Base-by-base conservation (phyloP, 2,329 filamentous ascomycete genomes). In the Fusarium drepaniforme region DNA sequence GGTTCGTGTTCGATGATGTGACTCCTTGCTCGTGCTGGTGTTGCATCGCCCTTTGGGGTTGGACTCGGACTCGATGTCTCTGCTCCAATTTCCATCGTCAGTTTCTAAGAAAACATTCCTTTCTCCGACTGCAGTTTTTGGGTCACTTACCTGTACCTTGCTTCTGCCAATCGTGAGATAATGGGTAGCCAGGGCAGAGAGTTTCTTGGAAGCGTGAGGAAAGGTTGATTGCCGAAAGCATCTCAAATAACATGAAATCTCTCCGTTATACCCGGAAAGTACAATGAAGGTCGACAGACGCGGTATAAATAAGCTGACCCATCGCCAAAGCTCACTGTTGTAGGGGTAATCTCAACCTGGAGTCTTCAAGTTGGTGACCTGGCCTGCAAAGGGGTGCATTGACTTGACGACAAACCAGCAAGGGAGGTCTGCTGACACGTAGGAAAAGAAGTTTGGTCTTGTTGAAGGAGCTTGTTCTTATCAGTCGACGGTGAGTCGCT, bases 351-450 rank as follows among this genome's bases (percentile, higher is more conserved):
- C 40, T 16, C 21, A 23, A 25, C 21, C 42, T 46, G 7, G 21
- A 16, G 21, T 90, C 90, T 0, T 97, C 38, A 3, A 23, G n/a
- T 44, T 15, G n/a, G n/a, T 44, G n/a, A 13, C n/a, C 42, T 23
- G n/a, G 8, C 3, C 11, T 21, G 18, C 11, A n/a, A 4, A n/a
- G n/a, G n/a, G 42, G 13, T 16, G 42, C 12, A 8, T 46, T 46
- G 21, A 15, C 3, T 23, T 46, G 42, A 23, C 21, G 8, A 4
- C 12, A 46, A 46, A 23, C 42, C 8, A 8, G 8, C 8, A 15
- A 15, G 42, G 13, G 15, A 15, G 4, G 1, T 2, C 6, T n/a
- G 12, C 18, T 12, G 5, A 13, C n/a, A 42, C 5, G 40, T 13
- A 21, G 11, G 21, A 11, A 42, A 21, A 5, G 11, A 5, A 42